Evolutionary conservation across 2,329 filamentous ascomycete genomes (phyloP), one percentile per base, ranked within the genome.

Genomic region (Epichloe hybrida): DNA sequence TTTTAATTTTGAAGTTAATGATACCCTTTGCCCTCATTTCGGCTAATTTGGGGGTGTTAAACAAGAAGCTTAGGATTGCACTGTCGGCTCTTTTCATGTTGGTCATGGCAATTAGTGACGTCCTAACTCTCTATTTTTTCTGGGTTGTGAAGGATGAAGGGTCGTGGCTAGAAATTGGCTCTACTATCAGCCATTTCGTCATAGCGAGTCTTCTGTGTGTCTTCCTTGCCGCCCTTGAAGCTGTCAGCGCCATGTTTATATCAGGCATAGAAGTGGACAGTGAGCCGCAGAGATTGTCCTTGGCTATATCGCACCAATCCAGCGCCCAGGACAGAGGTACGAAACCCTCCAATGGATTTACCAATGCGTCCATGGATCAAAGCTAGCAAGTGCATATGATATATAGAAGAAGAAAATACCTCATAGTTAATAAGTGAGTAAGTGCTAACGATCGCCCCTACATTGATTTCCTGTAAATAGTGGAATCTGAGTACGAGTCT

Each of bases 101-200:
- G 2, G 89, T 95, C 48, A 95, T 96, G 80, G 86, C 86, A 0
- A 80, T 94, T 48, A 90, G 86, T 54, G 93, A 98, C 64, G 80
- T 95, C 47, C 75, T 97, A 64, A 97, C 93, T 3, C 74, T 98
- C 49, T 88, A 93, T 61, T 98, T 98, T 98, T 98, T 98, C 70
- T 98, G 88, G 81, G 88, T 95, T 60, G 93, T 98, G 44, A 86
- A 86, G 61, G 93, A 98, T 59, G 93, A 98, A 64, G 93, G 93
- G 0, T 93, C 86, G 21, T 98, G 93, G 93, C 70, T 98, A 53
- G 93, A 98, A 64, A 98, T 98, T 63, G 93, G 93, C 35, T 95
- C 88, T 31, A 96, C 88, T 3, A 98, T 98, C 57, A 95, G 81
- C 61, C 90, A 97, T 65, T 98, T 97, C 67, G 81, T 83, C 54